Evolutionary conservation across 371 early-diverging fungal genomes (phyloP), one percentile per base, ranked within the genome.

Genomic region (Saksenaea oblongispora): DNA sequence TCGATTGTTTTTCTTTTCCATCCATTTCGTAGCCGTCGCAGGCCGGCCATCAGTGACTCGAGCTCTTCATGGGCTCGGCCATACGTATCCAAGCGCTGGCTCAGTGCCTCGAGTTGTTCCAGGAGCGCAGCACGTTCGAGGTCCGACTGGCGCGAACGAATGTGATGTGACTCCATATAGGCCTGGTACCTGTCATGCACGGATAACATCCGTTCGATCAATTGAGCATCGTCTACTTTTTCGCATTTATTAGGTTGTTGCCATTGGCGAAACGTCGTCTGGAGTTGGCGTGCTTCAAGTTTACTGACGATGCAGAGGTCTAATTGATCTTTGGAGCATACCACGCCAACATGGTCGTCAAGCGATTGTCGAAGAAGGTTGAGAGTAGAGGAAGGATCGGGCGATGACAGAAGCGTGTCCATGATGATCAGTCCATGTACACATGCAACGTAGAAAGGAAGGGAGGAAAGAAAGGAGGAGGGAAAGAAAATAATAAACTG

Each of bases 1-100:
- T 74, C 71, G 3, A 74, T 71, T 41, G 67, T 68, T 37, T 54
- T 34, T 54, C 67, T 74, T 28, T 71, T 71, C 74, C 74, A 74
- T 10, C 70, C 71, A 22, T 67, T 67, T 4, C 68, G 36, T 28
- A 74, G 26, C 37, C 67, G 64, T 41, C 60, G 64, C 9, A 74
- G 59, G 3, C 71, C 74, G 14, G 51, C 60, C 22, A 67, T 31
- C 2, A 74, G 18, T 44, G 67, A 62, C 3, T 67, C 63, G 4
- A 74, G 57, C 55, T 74, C 74, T 13, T 74, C 71, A 27, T 74
- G 74, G 1, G 71, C 70, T 42, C 65, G 67, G 17, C 71, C 71
- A 41, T 67, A 74, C 11, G 64, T 58, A n/a, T 71, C 71, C 26
- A 74, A 28, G 10, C 56, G 39, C 5, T 24, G 26, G 24, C 68